Evolutionary conservation across 257 asterid genomes (phyloP).

Genomic region (Gentiana macrophylla): DNA sequence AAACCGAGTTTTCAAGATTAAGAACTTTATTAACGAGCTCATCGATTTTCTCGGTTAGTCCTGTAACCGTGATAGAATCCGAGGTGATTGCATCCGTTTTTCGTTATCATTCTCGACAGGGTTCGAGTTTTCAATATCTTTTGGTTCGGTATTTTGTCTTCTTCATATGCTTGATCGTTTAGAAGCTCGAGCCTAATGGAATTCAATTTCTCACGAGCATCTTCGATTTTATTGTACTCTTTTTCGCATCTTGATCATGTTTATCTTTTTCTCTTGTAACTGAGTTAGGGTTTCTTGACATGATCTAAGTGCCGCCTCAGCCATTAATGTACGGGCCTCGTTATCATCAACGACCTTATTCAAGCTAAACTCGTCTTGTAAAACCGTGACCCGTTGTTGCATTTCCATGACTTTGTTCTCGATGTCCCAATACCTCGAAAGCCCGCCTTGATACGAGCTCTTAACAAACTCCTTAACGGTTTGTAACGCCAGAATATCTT

Average conservation of each 20-base stretch:
- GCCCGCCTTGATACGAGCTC: constrained; percentile 72
- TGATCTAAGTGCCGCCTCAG: constrained; percentile 71
- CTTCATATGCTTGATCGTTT: constrained; percentile 11
- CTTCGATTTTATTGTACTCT: constrained; percentile 50
- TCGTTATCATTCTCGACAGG: constrained; percentile 21
- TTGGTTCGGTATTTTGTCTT: not conserved
- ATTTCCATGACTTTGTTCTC: constrained; percentile 69
- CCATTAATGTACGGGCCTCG: constrained; percentile 75
- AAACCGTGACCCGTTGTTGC: constrained; percentile 51
- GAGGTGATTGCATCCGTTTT: constrained; percentile 20
- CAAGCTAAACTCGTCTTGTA: constrained; percentile 63
- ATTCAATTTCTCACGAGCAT: constrained; percentile 32
- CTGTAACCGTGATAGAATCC: constrained; percentile 48
- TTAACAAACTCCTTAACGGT: constrained; percentile 80
- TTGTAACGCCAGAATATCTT: constrained; percentile 61
- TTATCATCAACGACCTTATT: constrained; percentile 50
- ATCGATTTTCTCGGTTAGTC: constrained; percentile 78
- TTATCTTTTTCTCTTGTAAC: constrained; percentile 51
- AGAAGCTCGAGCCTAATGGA: constrained; percentile 28
- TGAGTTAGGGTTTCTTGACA: constrained; percentile 58
- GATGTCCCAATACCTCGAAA: constrained; percentile 52
- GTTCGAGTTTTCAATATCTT: constrained; percentile 4
- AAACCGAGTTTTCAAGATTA: constrained; percentile 56
- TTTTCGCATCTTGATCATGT: constrained; percentile 32
- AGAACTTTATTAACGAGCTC: constrained; percentile 70